Evolutionary conservation across 2,329 filamentous ascomycete genomes (phyloP).

Genomic region (Teratosphaeria zuluensis): DNA sequence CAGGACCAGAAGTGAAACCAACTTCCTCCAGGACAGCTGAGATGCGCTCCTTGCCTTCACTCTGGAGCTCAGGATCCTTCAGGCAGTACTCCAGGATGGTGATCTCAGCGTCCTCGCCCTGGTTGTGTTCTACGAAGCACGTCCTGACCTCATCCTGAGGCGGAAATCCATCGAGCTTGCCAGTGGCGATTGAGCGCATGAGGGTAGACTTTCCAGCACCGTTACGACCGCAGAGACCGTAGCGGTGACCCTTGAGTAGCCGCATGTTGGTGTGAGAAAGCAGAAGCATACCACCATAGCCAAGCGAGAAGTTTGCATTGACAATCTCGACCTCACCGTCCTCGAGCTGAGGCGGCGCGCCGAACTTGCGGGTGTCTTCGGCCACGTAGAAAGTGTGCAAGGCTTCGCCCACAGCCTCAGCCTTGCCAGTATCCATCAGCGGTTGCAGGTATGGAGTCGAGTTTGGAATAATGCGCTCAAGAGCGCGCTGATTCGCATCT

Average conservation of each 20-base stretch:
- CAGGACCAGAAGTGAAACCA: conserved; percentile 82
- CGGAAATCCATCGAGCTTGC: conserved; percentile 95
- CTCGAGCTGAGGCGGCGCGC: conserved; percentile 74
- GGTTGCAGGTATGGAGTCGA: conserved; percentile 67
- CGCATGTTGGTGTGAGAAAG: conserved; percentile 92
- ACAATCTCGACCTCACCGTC: conserved; percentile 93
- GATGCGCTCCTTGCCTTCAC: conserved; percentile 71
- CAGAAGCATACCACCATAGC: conserved; percentile 94
- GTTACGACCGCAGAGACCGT: conserved; percentile 93
- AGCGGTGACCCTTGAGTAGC: conserved; percentile 90
- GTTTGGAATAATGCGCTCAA: conserved; percentile 59
- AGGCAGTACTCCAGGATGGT: conserved; percentile 88
- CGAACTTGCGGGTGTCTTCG: conserved; percentile 81
- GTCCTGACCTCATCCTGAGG: conserved; percentile 84
- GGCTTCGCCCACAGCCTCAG: conserved; percentile 57
- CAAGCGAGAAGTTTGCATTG: conserved; percentile 93
- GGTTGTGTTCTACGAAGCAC: conserved; percentile 98
- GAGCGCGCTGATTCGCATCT: conserved; percentile 72
- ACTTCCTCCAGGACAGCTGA: conserved; percentile 78
- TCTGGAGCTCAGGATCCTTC: conserved; percentile 78
- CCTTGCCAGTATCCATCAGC: conserved; percentile 53
- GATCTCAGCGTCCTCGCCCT: conserved; percentile 93
- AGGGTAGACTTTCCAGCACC: conserved; percentile 98
- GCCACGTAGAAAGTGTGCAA: conserved; percentile 70
- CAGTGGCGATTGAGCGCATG: conserved; percentile 91